phyloP scores from a whole-genome alignment of 208 protist genomes.

The Blastocrithidia nonstop region DNA sequence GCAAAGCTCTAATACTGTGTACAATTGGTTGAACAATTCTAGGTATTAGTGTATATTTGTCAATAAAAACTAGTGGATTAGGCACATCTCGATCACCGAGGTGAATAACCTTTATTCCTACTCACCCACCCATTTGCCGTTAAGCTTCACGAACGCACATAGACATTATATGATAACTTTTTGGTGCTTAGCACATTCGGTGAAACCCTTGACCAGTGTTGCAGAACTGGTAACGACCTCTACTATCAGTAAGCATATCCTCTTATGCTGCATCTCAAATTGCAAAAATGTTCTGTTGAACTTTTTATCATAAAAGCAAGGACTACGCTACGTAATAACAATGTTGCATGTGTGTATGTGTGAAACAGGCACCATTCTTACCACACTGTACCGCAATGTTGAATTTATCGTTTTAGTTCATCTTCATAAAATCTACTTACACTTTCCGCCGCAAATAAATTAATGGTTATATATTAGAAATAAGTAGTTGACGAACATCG shows the following conservation, averaged over 20 bases:
- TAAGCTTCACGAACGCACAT: slow-evolving; percentile 61
- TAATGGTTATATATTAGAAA: slow-evolving; percentile 65
- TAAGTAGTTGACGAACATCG: slow-evolving; percentile 86
- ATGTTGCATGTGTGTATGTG: slow-evolving; percentile 88
- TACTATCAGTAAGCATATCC: slow-evolving; percentile 79
- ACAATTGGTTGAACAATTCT: slow-evolving; percentile 90
- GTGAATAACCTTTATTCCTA: slow-evolving; percentile 95
- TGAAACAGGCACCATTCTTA: slow-evolving; percentile 77
- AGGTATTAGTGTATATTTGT: slow-evolving; percentile 96
- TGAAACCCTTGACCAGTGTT: slow-evolving; percentile 94
- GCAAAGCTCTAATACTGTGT: slow-evolving; percentile 46
- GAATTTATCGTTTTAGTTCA: slow-evolving; percentile 11
- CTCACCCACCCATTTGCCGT: slow-evolving; percentile 75
- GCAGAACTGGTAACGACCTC: slow-evolving; percentile 43
- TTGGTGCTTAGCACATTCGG: slow-evolving; percentile 82
- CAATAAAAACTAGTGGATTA: slow-evolving; percentile 96
- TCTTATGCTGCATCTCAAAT: slow-evolving; percentile 89
- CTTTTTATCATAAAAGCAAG: slow-evolving; percentile 89
- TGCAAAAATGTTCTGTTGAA: slow-evolving; percentile 86
- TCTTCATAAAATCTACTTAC: slow-evolving; percentile 34
- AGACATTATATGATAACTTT: slow-evolving; percentile 76
- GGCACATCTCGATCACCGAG: slow-evolving; percentile 95
- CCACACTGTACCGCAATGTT: slow-evolving; percentile 36
- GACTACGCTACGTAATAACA: slow-evolving; percentile 93
- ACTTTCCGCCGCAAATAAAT: slow-evolving; percentile 30